Base-by-base conservation (phyloP, 306 rosid species). In the Prunus fruticosa region DNA sequence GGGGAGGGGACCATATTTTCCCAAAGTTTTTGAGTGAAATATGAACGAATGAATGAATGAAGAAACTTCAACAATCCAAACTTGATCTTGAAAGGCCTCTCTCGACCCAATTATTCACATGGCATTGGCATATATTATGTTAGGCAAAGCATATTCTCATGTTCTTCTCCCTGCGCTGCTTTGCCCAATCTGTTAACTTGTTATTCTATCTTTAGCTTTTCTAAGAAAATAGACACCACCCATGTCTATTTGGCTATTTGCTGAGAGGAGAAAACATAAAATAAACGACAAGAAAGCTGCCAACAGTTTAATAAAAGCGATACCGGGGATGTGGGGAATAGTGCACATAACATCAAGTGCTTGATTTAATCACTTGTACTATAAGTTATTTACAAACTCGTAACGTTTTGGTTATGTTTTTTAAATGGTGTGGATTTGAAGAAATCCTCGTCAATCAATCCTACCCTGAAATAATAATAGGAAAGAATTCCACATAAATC, bases 171-270 rank as follows among this genome's bases (percentile, higher is more conserved):
- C 14, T 58, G 11, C 52, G 5, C 34, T 34, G 27, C 34, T 27
- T 28, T 56, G n/a, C 30, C 20, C 27, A 25, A 46, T 46, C 15
- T 60, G 15, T 7, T 1, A 25, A 11, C 41, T 60, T 12, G 57
- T 34, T 60, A 27, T 61, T 73, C 77, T 73, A 43, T 23, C 56
- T 72, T 72, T 73, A 41, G 67, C 76, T 41, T 43, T 58, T 43
- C 18, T 30, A 9, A 72, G 67, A 43, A 72, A 57, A 58, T 43
- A 32, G 6, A 43, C 68, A 43, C 57, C 76, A 25, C 43, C 41
- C 18, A 54, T 32, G 22, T 15, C 14, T 19, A 7, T 28, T 53
- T 14, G 62, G 16, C 20, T 19, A 8, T 30, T 53, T 14, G 74
- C 25, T 27, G 51, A 69, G 4, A 11, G 43, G 8, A 8, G 9